These are phyloP conservation scores for Filobasidium wieringae DNA, from an alignment of 768 basidiomycete species.

Conservation along the genomic window DNA sequence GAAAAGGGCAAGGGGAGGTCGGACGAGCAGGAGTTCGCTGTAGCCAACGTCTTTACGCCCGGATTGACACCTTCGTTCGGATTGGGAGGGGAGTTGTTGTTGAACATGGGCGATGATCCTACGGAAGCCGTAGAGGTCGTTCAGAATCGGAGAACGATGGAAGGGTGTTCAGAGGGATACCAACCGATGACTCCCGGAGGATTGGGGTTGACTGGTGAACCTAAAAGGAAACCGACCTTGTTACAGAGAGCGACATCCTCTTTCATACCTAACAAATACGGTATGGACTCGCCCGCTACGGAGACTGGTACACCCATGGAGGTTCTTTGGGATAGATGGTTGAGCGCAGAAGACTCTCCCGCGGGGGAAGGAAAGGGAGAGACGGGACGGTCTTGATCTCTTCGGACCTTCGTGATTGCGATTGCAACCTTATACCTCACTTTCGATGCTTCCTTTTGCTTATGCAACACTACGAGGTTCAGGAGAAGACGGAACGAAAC, in stretches of 20 bases:
- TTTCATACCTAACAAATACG: background rate
- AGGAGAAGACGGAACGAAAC: background rate
- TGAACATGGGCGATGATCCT: background rate
- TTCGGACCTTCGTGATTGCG: no score
- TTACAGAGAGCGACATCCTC: background rate
- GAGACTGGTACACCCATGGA: background rate
- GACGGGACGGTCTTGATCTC: background rate
- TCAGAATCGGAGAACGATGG: background rate
- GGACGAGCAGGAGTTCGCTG: no score
- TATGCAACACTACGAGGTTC: no score
- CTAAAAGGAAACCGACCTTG: background rate
- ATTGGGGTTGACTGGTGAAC: background rate
- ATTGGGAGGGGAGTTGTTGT: background rate
- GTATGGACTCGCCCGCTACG: background rate
- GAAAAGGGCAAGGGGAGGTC: no score
- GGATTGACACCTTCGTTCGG: background rate
- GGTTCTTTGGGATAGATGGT: background rate
- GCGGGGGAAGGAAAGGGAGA: background rate
- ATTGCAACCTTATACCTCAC: no score
- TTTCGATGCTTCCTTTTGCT: no score
- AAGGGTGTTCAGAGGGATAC: background rate
- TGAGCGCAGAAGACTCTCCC: background rate
- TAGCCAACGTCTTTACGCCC: background rate
- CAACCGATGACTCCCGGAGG: background rate
- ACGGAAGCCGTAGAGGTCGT: background rate